phyloP scores from a whole-genome alignment of 176 grass and related monocot genomes.

The Pontederia crassipes region DNA sequence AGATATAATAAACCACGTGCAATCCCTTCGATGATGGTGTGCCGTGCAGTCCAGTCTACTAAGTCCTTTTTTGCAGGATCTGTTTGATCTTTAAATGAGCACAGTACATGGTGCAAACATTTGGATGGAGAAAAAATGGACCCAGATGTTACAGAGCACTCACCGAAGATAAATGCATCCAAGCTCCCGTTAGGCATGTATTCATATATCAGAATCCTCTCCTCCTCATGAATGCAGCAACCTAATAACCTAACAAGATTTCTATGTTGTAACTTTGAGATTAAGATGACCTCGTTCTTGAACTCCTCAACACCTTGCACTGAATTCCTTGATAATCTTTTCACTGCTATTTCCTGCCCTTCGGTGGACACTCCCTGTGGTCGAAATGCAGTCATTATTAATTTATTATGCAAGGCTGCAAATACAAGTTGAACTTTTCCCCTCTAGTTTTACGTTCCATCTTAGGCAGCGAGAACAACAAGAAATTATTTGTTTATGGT shows the following conservation, averaged over 20 bases:
- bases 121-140: background rate
- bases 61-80: background rate
- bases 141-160: background rate
- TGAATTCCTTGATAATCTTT: slow-evolving; percentile 12
- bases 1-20: slow-evolving; percentile 12
- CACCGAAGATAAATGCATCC: slow-evolving; percentile 13
- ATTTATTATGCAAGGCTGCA: background rate
- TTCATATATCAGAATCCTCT: slow-evolving; percentile 19
- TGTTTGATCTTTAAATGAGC: background rate
- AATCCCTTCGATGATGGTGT: slow-evolving; percentile 12
- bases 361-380: background rate
- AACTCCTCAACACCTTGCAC: slow-evolving; percentile 9
- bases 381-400: background rate
- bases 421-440: background rate
- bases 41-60: slow-evolving; percentile 2
- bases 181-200: slow-evolving; percentile 21
- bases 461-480: background rate
- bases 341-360: slow-evolving; percentile 13
- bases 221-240: slow-evolving; percentile 12
- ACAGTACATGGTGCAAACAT: background rate
- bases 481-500: background rate
- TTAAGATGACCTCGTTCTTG: slow-evolving; percentile 14
- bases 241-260: slow-evolving; percentile 16
- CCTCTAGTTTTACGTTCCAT: background rate
- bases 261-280: slow-evolving; percentile 10